Evolutionary conservation across 768 basidiomycete species (phyloP), one percentile per base, ranked within the genome.

Genomic region (Suillus subalutaceus): DNA sequence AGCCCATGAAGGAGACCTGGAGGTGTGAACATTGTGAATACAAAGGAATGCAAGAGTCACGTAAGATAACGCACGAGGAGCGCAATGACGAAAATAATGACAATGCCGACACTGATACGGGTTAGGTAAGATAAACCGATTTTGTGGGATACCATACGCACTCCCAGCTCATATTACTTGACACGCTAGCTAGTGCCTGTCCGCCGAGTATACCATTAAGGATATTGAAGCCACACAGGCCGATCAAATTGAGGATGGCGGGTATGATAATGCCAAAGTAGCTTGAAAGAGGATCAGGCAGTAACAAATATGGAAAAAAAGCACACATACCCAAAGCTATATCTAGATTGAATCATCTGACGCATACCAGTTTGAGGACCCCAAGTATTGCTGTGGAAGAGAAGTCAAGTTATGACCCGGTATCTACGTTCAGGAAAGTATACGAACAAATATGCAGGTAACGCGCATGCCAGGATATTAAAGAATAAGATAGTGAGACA

Each of bases 321-420:
- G 79, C 59, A 74, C 72, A 72, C 78, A 9, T 16, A 84, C 83
- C 86, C 86, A 69, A 86, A 86, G 63, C 78, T 84, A 72, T 86
- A 89, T 32, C 86, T 78, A 3, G 93, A 88, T 53, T 87, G 85
- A 30, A 92, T 86, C 91, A 96, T 93, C 70, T 94, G 90, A 23
- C 93, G 84, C 72, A 90, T 85, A 13, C 95, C 95, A 1, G 91
- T 79, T 73, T 88, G 89, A 0, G 93, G 91, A 13, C 93, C 92
- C 78, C 91, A 92, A 4, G 88, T 87, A n/a, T 86, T 77, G 66
- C 85, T 86, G 61, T n/a, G 8, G 10, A 52, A 63, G 62, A 18
- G 20, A n/a, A 62, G 55, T 62, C 26, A 62, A 38, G 20, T 16
- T 8, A 32, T 63, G 62, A 35, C 7, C 13, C 4, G 53, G 53